Base-by-base conservation (phyloP, 495 filamentous ascomycete genomes). In the Penicillium herquei region DNA sequence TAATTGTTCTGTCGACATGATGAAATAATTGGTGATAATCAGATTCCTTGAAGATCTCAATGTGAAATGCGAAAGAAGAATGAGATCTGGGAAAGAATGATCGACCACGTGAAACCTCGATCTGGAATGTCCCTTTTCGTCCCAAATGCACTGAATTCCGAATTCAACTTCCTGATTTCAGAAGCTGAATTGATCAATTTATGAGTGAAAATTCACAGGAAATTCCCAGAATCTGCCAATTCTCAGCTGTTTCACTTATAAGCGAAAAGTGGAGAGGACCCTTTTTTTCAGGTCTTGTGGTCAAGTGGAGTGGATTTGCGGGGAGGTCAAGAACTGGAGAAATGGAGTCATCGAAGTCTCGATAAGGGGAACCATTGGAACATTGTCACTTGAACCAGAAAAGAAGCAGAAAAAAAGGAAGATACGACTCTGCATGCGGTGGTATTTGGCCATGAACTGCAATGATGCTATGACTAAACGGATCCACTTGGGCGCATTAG, bases 361-460 rank as follows among this genome's bases (percentile, higher is more conserved):
- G 34, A 37, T 10, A 37, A 37, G 2, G 2, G 34, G 34, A 9
- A 21, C 21, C 10, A 48, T 5, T 10, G 21, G 21, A 30, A 26
- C 21, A 26, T 26, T 26, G 21, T 26, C 21, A 26, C 21, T 26
- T 26, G 21, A 26, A 26, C 21, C 18, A 48, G 2, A 37, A 9
- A 37, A 37, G 2, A 10, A 9, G 33, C 11, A 1, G 33, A 52
- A 39, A 35, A 40, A 26, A 50, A 54, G 9, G 43, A 30, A 12
- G n/a, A 62, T 57, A 51, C 47, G 59, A 61, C 58, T 46, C 43
- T 46, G 26, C 21, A 32, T 32, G 26, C 43, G 43, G 43, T 46
- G 11, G 13, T 13, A 46, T 31, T 13, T 13, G 9, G 7, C 3
- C 43, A 31, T 32, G 26, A 26, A 17, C 18, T 44, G 41, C 41